Percentiles rank a stretch among this genome's conserved stretches.
Conservation (phyloP, 2,329 filamentous ascomycete genomes). For the Alternaria infectoria region DNA sequence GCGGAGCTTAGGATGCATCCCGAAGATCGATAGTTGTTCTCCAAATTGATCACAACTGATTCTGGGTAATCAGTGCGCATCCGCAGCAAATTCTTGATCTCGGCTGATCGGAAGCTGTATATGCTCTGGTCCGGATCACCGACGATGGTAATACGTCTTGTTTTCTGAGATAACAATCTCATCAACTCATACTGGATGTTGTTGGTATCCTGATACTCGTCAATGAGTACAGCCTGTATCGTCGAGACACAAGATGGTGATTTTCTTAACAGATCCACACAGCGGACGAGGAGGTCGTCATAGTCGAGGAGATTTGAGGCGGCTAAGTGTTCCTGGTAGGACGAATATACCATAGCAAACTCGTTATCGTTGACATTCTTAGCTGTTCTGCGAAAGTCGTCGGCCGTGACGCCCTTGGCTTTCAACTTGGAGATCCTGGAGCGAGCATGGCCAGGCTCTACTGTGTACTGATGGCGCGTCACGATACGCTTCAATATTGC, state of each 20-base stretch:
- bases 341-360: conserved; percentile 70
- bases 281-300: conserved; percentile 86
- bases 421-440: conserved; percentile 74
- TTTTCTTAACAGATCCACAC: conserved; percentile 75
- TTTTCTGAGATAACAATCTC: conserved; percentile 78
- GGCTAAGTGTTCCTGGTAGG: conserved; percentile 78
- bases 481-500: conserved; percentile 83
- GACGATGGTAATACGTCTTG: conserved; percentile 85
- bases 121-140: conserved; percentile 98
- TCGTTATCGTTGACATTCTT: conserved; percentile 65
- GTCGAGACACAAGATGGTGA: conserved; percentile 85
- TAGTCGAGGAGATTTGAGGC: conserved; percentile 88
- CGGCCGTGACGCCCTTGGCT: conserved; percentile 59
- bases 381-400: conserved; percentile 49
- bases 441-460: conserved; percentile 74
- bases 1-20: conserved; percentile 82
- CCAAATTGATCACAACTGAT: conserved; percentile 81
- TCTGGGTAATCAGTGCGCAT: conserved; percentile 78
- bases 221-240: conserved; percentile 88
- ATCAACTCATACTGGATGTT: conserved; percentile 94
- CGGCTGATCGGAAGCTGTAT: conserved; percentile 92
- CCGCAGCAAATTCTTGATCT: conserved; percentile 83
- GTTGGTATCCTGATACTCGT: conserved; percentile 98
- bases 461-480: conserved; percentile 70
- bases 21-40: conserved; percentile 94